These are phyloP conservation scores for Cyclocybe cylindracea DNA, from an alignment of 768 basidiomycete species.

Conservation along the genomic window DNA sequence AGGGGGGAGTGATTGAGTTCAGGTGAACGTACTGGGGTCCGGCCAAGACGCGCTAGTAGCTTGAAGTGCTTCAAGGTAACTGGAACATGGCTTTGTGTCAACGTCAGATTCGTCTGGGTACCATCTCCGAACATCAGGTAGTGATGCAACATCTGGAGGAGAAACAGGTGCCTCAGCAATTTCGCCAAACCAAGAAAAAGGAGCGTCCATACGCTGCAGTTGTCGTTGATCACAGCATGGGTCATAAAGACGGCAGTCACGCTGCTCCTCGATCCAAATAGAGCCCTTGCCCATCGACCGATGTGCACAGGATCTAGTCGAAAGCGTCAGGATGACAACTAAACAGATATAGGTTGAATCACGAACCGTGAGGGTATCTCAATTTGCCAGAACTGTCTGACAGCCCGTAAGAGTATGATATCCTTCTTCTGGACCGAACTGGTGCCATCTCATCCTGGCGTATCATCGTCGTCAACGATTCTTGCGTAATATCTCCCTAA, in stretches of 20 bases:
- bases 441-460: conserved; percentile 70
- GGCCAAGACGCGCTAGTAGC: conserved; percentile 67
- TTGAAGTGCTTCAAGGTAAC: conserved; percentile 78
- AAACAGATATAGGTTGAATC: background rate
- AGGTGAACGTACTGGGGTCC: conserved; percentile 48
- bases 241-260: conserved; percentile 70
- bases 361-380: conserved; percentile 60
- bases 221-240: conserved; percentile 73
- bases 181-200: background rate
- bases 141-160: conserved; percentile 45
- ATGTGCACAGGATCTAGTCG: conserved; percentile 56
- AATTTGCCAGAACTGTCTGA: conserved; percentile 49
- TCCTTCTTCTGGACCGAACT: conserved; percentile 56
- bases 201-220: conserved; percentile 38
- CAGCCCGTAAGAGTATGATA: conserved; percentile 43
- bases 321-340: background rate
- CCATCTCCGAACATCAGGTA: conserved; percentile 36
- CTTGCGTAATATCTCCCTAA: conserved; percentile 73
- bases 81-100: conserved; percentile 47
- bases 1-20: background rate
- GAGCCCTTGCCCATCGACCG: conserved; percentile 58
- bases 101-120: conserved; percentile 20
- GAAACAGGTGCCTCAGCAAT: conserved; percentile 1
- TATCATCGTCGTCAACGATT: conserved; percentile 73
- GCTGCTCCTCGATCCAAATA: conserved; percentile 56